Evolutionary conservation across 352 stramenopile genomes (phyloP), one percentile per base, ranked within the genome.

Genomic region (Phytophthora lateralis): DNA sequence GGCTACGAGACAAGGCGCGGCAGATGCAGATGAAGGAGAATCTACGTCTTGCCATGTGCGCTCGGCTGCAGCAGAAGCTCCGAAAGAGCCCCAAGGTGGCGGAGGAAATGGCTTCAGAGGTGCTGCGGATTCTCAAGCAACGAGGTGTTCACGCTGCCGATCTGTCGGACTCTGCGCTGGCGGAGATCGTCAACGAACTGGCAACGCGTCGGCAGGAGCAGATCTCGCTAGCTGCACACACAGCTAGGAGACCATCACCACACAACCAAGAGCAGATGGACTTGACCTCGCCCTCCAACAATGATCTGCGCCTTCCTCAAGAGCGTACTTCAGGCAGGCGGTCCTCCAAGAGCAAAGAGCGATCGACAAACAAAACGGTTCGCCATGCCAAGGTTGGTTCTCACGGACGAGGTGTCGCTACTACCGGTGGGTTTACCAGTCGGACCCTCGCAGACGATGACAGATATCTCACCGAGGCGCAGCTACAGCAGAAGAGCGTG

Each of bases 11-110:
- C 51, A 88, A 89, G 38, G 84, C 82, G 21, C 71, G 76, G 4
- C 67, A 79, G 41, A 58, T 91, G 49, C 81, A 91, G 55, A 90
- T 93, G 82, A 82, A 85, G 18, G 82, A 91, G 35, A 87, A 78
- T 24, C 63, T 88, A 71, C 76, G 82, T 0, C 67, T 91, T 17
- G 64, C 72, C 30, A 78, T 93, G 64, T 93, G 84, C 44, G 79
- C 76, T 8, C 84, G 84, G 46, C 74, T 93, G 48, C 84, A 93
- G 60, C 80, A 90, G 51, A 76, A 80, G 56, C 69, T 86, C 32
- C 78, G 77, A 17, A 93, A 91, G 64, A 78, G 61, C 7, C 82
- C 82, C 3, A 81, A 78, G 30, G 67, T 87, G 24, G 84, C 82
- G 7, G 76, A 90, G 41, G 72, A 87, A 48, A 77, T 93, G 35